A percentile compares a stretch with the other conserved stretches of the same genome.
Conservation (phyloP, 108 stramenopile genomes). For the Nitzschia palea region DNA sequence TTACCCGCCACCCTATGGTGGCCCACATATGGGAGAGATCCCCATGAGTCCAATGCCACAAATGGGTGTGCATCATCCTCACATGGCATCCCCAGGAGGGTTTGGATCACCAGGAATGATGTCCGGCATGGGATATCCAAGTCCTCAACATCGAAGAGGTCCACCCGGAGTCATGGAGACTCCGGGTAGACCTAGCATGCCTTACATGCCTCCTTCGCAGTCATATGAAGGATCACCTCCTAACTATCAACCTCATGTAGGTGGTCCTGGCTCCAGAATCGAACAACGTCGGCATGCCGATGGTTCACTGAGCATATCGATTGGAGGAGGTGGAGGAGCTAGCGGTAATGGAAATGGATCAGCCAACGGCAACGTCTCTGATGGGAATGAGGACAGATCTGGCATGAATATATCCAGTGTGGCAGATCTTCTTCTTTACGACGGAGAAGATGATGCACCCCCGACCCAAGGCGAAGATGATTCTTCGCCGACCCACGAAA, state of each 20-base stretch:
- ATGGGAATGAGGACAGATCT: constrained; percentile 5
- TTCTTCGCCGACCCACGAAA: not conserved
- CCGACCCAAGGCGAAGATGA: constrained; percentile 3
- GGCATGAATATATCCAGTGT: constrained; percentile 21
- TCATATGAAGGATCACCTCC: constrained; percentile 29
- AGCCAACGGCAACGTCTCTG: not conserved
- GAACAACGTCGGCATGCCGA: constrained; percentile 61
- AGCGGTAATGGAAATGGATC: not conserved
- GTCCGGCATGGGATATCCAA: constrained; percentile 34
- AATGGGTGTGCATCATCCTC: constrained; percentile 39
- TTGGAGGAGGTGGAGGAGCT: constrained; percentile 33
- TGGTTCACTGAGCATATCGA: constrained; percentile 61
- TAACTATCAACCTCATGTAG: not conserved
- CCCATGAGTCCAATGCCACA: constrained; percentile 59
- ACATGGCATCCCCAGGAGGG: constrained; percentile 43
- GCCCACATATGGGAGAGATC: constrained; percentile 41
- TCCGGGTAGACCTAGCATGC: constrained; percentile 28
- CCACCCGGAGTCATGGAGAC: constrained; percentile 32
- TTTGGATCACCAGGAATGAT: constrained; percentile 43
- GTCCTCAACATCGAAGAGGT: constrained; percentile 25
- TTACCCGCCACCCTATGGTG: constrained; percentile 20
- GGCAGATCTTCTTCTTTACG: constrained; percentile 30
- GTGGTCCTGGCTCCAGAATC: constrained; percentile 27
- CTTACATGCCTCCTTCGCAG: constrained; percentile 41
- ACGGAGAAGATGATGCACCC: constrained; percentile 14